Percentiles rank a stretch among this genome's conserved stretches.
Evolutionary conservation across 441 rosid genomes (phyloP).

Genomic region (Geranium incanum): DNA sequence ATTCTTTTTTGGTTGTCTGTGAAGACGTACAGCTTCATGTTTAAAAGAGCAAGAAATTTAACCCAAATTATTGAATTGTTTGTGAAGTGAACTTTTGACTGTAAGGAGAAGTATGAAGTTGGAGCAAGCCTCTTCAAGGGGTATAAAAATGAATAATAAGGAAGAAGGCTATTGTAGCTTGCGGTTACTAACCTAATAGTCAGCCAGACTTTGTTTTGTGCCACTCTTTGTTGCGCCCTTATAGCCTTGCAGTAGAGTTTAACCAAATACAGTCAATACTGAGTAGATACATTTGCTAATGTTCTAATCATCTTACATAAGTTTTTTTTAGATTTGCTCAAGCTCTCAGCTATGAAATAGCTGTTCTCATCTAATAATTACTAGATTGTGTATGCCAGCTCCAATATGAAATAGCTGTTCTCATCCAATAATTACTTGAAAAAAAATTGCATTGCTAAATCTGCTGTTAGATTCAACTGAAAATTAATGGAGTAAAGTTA

Average conservation of each 20-base stretch:
- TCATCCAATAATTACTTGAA: neutral
- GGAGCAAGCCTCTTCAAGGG: too few species aligned
- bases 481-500: neutral
- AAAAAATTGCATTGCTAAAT: neutral
- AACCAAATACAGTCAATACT: neutral
- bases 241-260: neutral
- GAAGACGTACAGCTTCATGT: too few species aligned
- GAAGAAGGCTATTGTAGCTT: too few species aligned
- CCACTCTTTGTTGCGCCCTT: too few species aligned
- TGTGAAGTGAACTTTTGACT: too few species aligned
- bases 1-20: too few species aligned
- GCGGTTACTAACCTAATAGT: neutral
- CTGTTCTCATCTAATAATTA: neutral
- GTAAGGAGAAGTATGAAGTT: too few species aligned
- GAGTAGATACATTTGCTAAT: neutral
- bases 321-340: neutral
- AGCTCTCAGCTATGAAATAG: neutral
- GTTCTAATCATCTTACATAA: neutral
- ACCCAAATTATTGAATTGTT: too few species aligned
- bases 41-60: too few species aligned
- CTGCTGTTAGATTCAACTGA: constrained; percentile 2
- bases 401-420: neutral
- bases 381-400: neutral
- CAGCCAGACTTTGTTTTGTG: neutral
- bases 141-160: too few species aligned